Base-by-base conservation (phyloP, 108 stramenopile species). In the Fragilaria crotonensis region DNA sequence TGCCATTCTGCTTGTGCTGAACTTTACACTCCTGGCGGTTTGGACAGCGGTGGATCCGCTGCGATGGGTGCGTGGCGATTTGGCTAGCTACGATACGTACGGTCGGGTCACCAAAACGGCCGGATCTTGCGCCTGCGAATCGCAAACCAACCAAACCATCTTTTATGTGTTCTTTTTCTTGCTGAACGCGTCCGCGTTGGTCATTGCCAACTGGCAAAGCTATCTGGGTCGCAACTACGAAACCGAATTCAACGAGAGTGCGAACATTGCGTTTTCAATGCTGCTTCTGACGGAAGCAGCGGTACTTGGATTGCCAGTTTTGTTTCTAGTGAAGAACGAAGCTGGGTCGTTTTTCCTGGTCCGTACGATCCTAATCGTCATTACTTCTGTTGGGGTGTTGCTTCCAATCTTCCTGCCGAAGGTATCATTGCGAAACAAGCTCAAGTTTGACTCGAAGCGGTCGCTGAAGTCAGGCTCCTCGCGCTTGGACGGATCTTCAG, bases 281-380 rank as follows among this genome's bases (percentile, higher is more conserved):
- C 41, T 66, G n/a, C 67, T 66, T 31, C 64, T 83, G 46, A 62
- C 75, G 17, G 77, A 83, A 54, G 70, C 73, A 9, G 33, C 62
- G 20, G 26, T 73, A 23, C 46, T 80, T 26, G 72, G 72, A 0
- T 52, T 72, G 0, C 78, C 81, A 9, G 41, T 79, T 23, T 32
- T 67, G 28, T 59, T 66, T 3, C 44, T 83, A 33, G 69, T 67
- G 7, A 58, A 46, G 25, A 68, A 74, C 44, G 60, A 52, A 25
- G 21, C 63, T 0, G 45, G 59, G 14, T 68, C 59, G 4, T 66
- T 58, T 18, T 76, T 66, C 66, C 61, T 79, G 30, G 52, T 77
- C 7, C 36, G 36, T 41, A 11, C 36, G 14, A 11, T 41, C 11
- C 36, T 41, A 41, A 41, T 41, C 14, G 7, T 14, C 7, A 11